Evolutionary conservation across 768 basidiomycete genomes (phyloP), one percentile per base, ranked within the genome.

Genomic region (Xerocomellus intermedius): DNA sequence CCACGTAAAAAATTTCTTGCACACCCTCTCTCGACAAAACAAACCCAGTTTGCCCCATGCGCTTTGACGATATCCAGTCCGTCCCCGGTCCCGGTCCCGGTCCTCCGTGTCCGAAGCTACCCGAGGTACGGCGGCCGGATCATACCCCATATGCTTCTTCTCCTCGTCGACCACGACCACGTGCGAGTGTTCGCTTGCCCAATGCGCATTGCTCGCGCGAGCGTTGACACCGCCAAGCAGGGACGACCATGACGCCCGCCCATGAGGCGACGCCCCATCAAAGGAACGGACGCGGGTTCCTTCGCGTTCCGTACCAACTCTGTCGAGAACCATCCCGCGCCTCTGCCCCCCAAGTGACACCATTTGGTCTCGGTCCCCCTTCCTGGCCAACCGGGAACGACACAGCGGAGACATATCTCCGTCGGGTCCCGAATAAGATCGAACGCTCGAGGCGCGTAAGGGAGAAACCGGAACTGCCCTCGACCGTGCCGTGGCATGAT

Each of bases 121-220:
- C 24, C 48, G 52, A 57, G 26, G n/a, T 38, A 48, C 43, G 16
- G 12, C 58, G 60, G 60, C 38, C 59, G 64, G 67, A 64, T 56
- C 64, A 55, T 53, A 36, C n/a, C 4, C 43, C 19, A 9, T 8
- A 1, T 43, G 17, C 54, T 42, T 52, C 55, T 38, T 50, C 22
- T 47, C 44, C 9, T 46, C 22, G 33, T 42, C 48, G 39, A 9
- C 33, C 26, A 22, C 8, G 32, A 41, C 33, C 21, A 16, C 21
- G 12, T n/a, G 14, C 39, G 26, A 7, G 9, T 9, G 16, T 22
- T 13, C 5, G 10, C 24, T 21, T n/a, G 37, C 42, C 52, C 45
- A 19, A 28, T 41, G 17, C 16, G 2, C 38, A 50, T 37, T 41
- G 37, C 35, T 16, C 8, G 4, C 12, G 14, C 44, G 12, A 12